Conservation (phyloP, 208 protist species). For the Trichomonas vaginalis region DNA sequence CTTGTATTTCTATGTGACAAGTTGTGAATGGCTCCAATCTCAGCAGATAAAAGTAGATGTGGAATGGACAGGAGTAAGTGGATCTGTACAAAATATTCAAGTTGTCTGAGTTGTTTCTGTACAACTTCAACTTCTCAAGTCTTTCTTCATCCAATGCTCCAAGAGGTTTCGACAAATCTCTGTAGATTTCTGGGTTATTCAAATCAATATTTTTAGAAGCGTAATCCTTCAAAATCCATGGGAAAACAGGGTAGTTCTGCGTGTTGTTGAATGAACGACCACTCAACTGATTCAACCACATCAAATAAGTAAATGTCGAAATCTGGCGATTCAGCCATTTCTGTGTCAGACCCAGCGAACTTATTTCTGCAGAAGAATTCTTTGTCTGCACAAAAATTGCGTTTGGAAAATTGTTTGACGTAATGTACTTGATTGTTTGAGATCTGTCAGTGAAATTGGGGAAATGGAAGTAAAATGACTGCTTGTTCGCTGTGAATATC, state of each 20-base stretch:
- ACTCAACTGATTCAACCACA: not conserved
- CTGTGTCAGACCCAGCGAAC: not conserved
- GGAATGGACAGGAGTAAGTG: not conserved
- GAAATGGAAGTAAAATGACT: not conserved
- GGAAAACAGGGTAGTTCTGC: conserved; percentile 11
- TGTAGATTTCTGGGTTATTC: not conserved
- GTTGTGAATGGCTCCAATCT: conserved; percentile 7
- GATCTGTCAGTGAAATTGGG: not conserved
- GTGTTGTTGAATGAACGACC: not conserved
- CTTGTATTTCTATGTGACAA: not conserved
- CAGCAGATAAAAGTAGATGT: not conserved
- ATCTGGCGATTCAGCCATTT: not conserved
- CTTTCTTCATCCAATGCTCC: not conserved
- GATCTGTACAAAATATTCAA: not conserved
- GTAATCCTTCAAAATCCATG: conserved; percentile 18
- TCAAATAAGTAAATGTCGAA: conserved; percentile 16
- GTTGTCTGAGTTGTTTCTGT: not conserved
- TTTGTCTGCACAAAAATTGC: not conserved
- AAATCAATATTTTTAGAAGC: not conserved
- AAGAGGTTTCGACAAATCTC: not conserved
- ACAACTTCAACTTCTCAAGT: not conserved
- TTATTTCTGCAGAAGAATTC: not conserved
- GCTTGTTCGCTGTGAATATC: not conserved
- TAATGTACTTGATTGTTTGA: not conserved
- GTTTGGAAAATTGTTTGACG: not conserved